Base-by-base conservation (phyloP, 1,139 yeast genomes). In the Lodderomyces beijingensis region DNA sequence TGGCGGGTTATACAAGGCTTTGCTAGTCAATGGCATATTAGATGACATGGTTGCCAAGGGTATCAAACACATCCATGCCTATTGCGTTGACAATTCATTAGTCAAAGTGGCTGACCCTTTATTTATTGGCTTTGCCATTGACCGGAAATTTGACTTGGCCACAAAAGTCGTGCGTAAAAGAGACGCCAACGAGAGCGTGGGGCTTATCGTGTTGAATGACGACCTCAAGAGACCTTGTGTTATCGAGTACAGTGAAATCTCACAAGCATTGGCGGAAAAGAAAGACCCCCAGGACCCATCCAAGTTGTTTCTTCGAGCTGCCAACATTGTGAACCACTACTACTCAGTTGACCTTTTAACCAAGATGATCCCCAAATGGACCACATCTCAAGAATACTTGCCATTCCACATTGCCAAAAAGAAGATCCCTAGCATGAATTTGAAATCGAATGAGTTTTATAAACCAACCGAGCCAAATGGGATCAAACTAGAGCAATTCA, bases 291-390 rank as follows among this genome's bases (percentile, higher is more conserved):
- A 59, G 11, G 74, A 78, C 47, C 46, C 62, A 4, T 62, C 67
- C 7, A 69, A 81, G 44, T 68, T 93, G 40, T 76, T 74, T 45
- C 74, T 87, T 50, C 74, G 98, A 46, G 96, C 97, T 5, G 99
- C 96, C 16, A 93, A 93, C 59, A 93, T 93, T 44, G 99, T 91
- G 39, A 93, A 93, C 55, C 98, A 93, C 59, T 93, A 89, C 62
- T 93, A 91, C 61, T 81, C 91, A 4, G 86, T 85, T 31, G 79
- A 74, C 17, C 74, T 88, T 49, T 65, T 93, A 49, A 58, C 64
- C 20, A 49, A 61, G 29, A 66, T 66, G 60, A 67, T 88, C 37
- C 81, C 85, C 5, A 50, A 65, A 28, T 89, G 96, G 96, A 75
- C 77, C 36, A 58, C 70, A 5, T 74, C 82, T 13, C 78, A 74